These are phyloP conservation scores for Ulmus americana DNA, from an alignment of 331 rosid species.

Conservation along the genomic window DNA sequence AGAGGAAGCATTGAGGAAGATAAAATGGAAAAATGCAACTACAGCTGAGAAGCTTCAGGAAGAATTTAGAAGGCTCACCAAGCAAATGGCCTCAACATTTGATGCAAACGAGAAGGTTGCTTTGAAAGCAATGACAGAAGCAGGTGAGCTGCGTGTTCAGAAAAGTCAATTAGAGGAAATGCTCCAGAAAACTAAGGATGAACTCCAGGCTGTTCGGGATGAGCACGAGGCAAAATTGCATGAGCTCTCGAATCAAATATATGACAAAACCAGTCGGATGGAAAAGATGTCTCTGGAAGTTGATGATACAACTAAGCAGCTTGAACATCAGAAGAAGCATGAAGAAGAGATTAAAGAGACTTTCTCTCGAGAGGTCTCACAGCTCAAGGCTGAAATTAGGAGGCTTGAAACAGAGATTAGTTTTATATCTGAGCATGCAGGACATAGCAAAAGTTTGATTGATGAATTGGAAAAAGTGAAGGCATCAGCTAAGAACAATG, in stretches of 20 bases:
- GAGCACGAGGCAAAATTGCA: constrained; percentile 40
- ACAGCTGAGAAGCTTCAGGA: constrained; percentile 89
- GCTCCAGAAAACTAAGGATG: constrained; percentile 44
- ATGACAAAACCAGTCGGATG: constrained; percentile 39
- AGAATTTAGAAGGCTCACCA: constrained; percentile 68
- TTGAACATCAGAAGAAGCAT: constrained; percentile 42
- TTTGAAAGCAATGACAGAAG: constrained; percentile 62
- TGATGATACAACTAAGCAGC: constrained; percentile 51
- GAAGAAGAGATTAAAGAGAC: constrained; percentile 41
- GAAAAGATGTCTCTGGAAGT: constrained; percentile 50
- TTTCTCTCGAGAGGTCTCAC: constrained; percentile 51
- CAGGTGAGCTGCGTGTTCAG: constrained; percentile 54
- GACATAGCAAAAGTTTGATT: constrained; percentile 31
- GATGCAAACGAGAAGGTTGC: constrained; percentile 84
- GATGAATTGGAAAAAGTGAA: constrained; percentile 45
- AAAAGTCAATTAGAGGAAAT: constrained; percentile 50
- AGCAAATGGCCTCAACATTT: constrained; percentile 72
- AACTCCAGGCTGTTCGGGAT: constrained; percentile 38
- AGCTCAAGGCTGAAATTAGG: constrained; percentile 49
- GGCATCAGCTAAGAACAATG: constrained; percentile 50
- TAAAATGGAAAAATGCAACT: constrained; percentile 55
- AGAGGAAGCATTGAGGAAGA: constrained; percentile 71
- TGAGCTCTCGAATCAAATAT: constrained; percentile 48
- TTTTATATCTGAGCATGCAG: constrained; percentile 35
- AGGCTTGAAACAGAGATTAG: constrained; percentile 46